These are phyloP conservation scores for Aspergillus sclerotioniger DNA, from an alignment of 495 filamentous ascomycete species.

Conservation along the genomic window DNA sequence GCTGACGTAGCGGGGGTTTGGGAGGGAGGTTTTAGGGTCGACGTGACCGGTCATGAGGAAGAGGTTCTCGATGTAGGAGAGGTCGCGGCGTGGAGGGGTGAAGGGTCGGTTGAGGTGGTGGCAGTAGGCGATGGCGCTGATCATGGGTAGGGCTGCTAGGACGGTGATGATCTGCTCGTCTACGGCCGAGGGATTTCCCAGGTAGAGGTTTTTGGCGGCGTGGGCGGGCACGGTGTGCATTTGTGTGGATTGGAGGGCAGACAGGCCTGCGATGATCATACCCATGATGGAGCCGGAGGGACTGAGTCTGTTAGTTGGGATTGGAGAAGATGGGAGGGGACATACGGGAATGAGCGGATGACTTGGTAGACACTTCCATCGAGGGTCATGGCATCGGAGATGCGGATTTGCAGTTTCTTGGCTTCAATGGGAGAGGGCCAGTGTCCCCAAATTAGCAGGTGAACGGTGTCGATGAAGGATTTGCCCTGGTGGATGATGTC, in stretches of 20 bases:
- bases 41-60: slow-evolving; percentile 44
- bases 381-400: neutral
- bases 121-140: neutral
- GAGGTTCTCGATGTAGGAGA: slow-evolving; percentile 42
- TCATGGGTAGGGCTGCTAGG: neutral
- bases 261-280: neutral
- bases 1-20: slow-evolving; percentile 13
- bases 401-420: neutral
- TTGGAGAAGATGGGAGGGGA: neutral
- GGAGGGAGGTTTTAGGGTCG: slow-evolving; percentile 17
- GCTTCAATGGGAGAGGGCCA: neutral
- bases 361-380: slow-evolving; percentile 14
- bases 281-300: neutral
- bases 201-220: neutral
- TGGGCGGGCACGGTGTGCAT: neutral
- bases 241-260: neutral
- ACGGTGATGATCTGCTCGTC: neutral
- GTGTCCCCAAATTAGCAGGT: neutral
- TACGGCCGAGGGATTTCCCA: neutral
- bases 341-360: neutral
- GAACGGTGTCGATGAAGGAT: neutral
- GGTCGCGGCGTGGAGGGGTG: slow-evolving; percentile 31
- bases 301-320: neutral
- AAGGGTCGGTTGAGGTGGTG: slow-evolving; percentile 18
- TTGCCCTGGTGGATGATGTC: neutral